These are phyloP conservation scores for Entomortierella chlamydospora DNA, from an alignment of 192 early-diverging fungal species.

Conservation along the genomic window DNA sequence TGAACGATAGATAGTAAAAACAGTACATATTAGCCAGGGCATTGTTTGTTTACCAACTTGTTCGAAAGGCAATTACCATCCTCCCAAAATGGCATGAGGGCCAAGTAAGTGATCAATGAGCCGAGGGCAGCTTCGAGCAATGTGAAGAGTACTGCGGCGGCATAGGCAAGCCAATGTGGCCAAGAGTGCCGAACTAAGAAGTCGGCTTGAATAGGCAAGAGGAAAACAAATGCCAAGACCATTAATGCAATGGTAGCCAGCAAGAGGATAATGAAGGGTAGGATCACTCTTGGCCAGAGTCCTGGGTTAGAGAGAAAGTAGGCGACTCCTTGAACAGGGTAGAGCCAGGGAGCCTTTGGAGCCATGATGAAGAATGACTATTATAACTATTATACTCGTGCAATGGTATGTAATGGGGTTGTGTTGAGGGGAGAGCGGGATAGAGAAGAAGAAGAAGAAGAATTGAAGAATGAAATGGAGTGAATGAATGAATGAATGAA, in stretches of 20 bases:
- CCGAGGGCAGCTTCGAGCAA: constrained; percentile 65
- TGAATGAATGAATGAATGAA: background rate
- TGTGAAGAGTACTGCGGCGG: constrained; percentile 59
- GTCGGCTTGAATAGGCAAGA: constrained; percentile 66
- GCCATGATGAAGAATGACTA: constrained; percentile 7
- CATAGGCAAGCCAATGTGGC: constrained; percentile 69
- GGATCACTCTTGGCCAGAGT: constrained; percentile 47
- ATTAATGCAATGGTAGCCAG: constrained; percentile 34
- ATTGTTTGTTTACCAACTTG: too few relatives aligned
- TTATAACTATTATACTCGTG: background rate
- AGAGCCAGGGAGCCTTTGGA: constrained; percentile 28
- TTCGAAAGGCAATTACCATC: constrained; percentile 52
- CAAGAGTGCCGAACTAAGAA: constrained; percentile 58
- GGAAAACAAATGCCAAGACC: constrained; percentile 59
- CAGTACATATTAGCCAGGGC: too few relatives aligned
- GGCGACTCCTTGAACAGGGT: constrained; percentile 54
- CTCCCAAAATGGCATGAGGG: constrained; percentile 66
- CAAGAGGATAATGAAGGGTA: constrained; percentile 45
- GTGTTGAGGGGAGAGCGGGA: background rate
- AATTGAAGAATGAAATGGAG: background rate
- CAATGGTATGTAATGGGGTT: too few relatives aligned
- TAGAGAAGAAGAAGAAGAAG: background rate
- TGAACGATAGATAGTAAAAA: background rate
- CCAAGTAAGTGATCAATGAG: constrained; percentile 64
- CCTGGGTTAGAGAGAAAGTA: constrained; percentile 51